A percentile compares a stretch with the other conserved stretches of the same genome.
Conservation (phyloP, 2,329 filamentous ascomycete genomes). For the Neonectria coccinea region DNA sequence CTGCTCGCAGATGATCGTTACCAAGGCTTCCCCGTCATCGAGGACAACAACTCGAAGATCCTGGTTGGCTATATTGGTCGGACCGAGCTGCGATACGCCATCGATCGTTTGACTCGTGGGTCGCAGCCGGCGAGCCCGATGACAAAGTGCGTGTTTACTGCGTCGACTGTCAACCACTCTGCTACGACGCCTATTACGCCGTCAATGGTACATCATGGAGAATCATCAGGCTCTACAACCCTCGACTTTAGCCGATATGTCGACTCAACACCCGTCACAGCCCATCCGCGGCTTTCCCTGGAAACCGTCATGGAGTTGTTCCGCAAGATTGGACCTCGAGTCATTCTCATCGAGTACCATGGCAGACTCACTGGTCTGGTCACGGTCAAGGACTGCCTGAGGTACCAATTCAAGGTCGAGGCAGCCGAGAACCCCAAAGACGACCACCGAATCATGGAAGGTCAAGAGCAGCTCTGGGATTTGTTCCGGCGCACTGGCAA, state of each 20-base stretch:
- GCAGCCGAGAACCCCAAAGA: conserved; percentile 80
- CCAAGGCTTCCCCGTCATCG: conserved; percentile 93
- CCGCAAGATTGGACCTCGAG: conserved; percentile 94
- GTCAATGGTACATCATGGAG: conserved; percentile 21
- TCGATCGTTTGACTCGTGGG: conserved; percentile 81
- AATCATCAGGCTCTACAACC: conserved; percentile 56
- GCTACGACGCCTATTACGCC: conserved; percentile 51
- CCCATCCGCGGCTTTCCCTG: conserved; percentile 89
- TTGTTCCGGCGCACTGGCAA: conserved; percentile 63
- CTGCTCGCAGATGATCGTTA: conserved; percentile 83
- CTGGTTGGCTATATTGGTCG: conserved; percentile 93
- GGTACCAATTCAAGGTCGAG: conserved; percentile 97
- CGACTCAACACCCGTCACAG: conserved; percentile 88
- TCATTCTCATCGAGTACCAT: conserved; percentile 92
- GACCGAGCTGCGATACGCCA: conserved; percentile 90
- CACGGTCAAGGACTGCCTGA: conserved; percentile 96
- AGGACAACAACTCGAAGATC: conserved; percentile 75
- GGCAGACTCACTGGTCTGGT: conserved; percentile 87
- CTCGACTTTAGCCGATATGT: conserved; percentile 90
- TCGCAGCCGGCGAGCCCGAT: conserved; percentile 70
- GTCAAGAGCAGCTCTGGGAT: conserved; percentile 75
- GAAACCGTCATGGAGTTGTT: conserved; percentile 99
- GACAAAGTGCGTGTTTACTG: conserved; percentile 80
- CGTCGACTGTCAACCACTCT: conserved; percentile 52
- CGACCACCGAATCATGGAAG: conserved; percentile 65